These are phyloP conservation scores for Hanseniaspora vineae DNA, from an alignment of 805 yeast species.

Conservation along the genomic window DNA sequence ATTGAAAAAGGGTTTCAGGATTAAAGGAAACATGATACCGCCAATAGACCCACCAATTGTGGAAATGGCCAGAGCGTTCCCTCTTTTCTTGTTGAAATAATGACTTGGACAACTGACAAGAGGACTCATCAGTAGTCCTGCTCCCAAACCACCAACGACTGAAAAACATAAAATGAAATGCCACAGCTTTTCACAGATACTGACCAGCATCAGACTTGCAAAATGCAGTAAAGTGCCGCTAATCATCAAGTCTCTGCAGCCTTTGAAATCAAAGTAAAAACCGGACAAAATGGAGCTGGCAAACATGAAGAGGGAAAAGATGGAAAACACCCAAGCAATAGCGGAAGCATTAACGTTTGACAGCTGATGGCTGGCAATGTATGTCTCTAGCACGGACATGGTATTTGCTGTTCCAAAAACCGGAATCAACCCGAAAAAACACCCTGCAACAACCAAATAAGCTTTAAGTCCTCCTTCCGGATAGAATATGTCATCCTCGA, in stretches of 20 bases:
- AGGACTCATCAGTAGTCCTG: conserved; percentile 45
- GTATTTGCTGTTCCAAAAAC: conserved; percentile 45
- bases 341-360: conserved; percentile 31
- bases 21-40: conserved; percentile 40
- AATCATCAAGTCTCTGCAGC: conserved; percentile 31
- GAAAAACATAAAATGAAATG: conserved; percentile 51
- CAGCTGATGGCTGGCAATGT: conserved; percentile 43
- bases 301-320: conserved; percentile 37
- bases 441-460: conserved; percentile 43
- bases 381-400: conserved; percentile 50
- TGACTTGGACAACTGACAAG: conserved; percentile 48
- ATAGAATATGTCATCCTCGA: conserved; percentile 17
- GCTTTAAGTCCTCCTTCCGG: conserved; percentile 55
- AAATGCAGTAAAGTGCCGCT: conserved; percentile 30
- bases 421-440: conserved; percentile 41
- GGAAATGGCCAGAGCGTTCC: conserved; percentile 36
- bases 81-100: conserved; percentile 48
- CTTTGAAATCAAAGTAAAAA: conserved; percentile 42
- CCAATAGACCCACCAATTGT: conserved; percentile 43
- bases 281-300: conserved; percentile 41
- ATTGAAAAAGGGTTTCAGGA: conserved; percentile 29
- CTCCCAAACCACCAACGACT: conserved; percentile 41
- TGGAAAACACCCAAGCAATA: conserved; percentile 54
- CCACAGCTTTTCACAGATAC: conserved; percentile 36
- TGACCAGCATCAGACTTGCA: conserved; percentile 39